These are phyloP conservation scores for Neurospora crassa DNA, from an alignment of 2,329 filamentous ascomycete species.

Conservation along the genomic window DNA sequence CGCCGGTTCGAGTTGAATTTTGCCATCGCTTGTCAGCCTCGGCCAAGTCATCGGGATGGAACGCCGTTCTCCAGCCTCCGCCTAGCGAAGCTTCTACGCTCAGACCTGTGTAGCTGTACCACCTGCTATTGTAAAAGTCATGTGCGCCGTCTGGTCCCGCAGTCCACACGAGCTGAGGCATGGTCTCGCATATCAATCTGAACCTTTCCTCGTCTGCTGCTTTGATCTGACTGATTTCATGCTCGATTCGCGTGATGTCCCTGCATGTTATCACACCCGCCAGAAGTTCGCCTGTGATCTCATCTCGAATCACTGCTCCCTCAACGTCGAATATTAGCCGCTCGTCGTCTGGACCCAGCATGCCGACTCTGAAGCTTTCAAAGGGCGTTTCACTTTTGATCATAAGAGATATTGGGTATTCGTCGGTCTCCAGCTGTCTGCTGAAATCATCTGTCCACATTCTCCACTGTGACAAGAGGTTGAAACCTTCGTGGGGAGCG, in stretches of 20 bases:
- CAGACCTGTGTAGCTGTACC: conserved; percentile 71
- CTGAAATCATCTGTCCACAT: conserved; percentile 60
- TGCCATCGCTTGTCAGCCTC: conserved; percentile 48
- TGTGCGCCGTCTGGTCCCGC: conserved; percentile 53
- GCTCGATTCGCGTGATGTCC: conserved; percentile 61
- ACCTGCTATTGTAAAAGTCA: conserved; percentile 70
- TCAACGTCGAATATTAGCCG: conserved; percentile 53
- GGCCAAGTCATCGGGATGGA: conserved; percentile 61
- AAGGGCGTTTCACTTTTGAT: conserved; percentile 53
- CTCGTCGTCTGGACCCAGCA: conserved; percentile 44
- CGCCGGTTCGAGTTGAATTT: conserved; percentile 55
- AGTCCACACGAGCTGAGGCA: conserved; percentile 67
- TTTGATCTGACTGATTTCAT: conserved; percentile 60
- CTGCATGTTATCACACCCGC: conserved; percentile 64
- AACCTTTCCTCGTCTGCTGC: conserved; percentile 66
- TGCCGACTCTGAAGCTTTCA: conserved; percentile 49
- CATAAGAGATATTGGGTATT: conserved; percentile 58
- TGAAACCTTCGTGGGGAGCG: conserved; percentile 35
- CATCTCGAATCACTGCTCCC: conserved; percentile 59
- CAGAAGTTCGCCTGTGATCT: conserved; percentile 59
- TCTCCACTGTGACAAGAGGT: conserved; percentile 51
- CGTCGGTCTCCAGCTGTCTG: conserved; percentile 41
- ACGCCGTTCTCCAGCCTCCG: conserved; percentile 50
- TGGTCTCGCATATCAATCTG: conserved; percentile 64
- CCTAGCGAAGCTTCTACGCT: conserved; percentile 53